Percentiles rank a stretch among this genome's conserved stretches.
Conservation (phyloP, 2,329 filamentous ascomycete species). For the Pseudogymnoascus sp. region DNA sequence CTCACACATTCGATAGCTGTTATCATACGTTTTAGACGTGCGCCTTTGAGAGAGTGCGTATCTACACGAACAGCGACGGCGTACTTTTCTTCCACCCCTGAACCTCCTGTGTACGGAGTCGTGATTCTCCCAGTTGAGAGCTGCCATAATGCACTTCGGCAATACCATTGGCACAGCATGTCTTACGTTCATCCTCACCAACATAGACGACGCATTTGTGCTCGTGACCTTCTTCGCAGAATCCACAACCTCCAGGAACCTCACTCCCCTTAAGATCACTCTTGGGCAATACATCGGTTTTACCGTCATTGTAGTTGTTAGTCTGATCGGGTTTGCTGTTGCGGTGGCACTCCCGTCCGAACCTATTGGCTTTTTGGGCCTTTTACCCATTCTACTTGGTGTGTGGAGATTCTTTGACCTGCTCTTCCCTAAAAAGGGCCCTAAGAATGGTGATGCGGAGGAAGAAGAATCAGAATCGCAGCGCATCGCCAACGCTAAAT, state of each 20-base stretch:
- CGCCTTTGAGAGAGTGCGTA: neutral
- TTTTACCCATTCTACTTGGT: slow-evolving; percentile 28
- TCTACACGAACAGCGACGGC: neutral
- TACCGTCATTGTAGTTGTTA: slow-evolving; percentile 28
- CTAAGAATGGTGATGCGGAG: slow-evolving; percentile 15
- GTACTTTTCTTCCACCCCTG: neutral
- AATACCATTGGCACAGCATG: neutral
- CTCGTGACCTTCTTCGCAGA: slow-evolving; percentile 31
- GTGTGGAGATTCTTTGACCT: slow-evolving; percentile 22
- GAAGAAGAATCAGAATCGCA: slow-evolving; percentile 8
- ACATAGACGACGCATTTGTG: slow-evolving; percentile 30
- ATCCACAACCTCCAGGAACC: slow-evolving; percentile 32
- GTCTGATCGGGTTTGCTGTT: slow-evolving; percentile 29
- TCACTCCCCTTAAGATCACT: slow-evolving; percentile 62
- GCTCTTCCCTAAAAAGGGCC: slow-evolving; percentile 14
- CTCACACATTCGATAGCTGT: neutral
- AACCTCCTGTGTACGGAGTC: neutral
- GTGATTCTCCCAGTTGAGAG: neutral
- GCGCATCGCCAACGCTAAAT: slow-evolving; percentile 14
- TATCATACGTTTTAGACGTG: neutral
- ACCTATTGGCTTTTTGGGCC: slow-evolving; percentile 30
- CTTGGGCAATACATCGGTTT: slow-evolving; percentile 39
- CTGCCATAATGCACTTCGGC: neutral
- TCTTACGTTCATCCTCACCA: slow-evolving; percentile 19
- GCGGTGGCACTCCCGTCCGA: slow-evolving; percentile 27